Conservation (phyloP, 495 filamentous ascomycete genomes). For the Corynascus novoguineensis region DNA sequence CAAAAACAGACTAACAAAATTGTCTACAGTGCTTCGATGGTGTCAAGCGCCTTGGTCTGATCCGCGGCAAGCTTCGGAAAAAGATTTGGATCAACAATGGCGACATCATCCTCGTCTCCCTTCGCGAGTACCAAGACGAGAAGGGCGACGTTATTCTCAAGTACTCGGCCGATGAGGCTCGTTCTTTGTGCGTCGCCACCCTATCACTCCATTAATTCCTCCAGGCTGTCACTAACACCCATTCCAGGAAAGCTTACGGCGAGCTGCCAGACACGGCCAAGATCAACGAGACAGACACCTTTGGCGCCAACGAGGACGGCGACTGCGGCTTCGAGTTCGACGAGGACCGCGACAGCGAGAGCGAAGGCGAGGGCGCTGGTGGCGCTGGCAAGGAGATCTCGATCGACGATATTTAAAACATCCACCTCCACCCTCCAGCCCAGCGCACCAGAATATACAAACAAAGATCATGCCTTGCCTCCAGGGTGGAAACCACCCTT, state of each 20-base stretch:
- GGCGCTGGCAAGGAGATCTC: slow-evolving; percentile 60
- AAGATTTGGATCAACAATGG: slow-evolving; percentile 99
- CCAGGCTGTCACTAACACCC: slow-evolving; percentile 9
- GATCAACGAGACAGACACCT: slow-evolving; percentile 51
- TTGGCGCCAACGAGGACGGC: slow-evolving; percentile 47
- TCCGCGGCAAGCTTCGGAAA: slow-evolving; percentile 94
- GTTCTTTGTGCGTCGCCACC: slow-evolving; percentile 53
- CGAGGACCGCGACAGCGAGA: slow-evolving; percentile 77
- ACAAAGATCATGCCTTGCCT: background rate
- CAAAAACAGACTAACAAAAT: background rate
- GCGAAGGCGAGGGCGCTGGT: slow-evolving; percentile 54
- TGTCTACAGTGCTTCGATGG: slow-evolving; percentile 85
- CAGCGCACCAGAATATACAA: background rate
- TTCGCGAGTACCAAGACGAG: slow-evolving; percentile 97
- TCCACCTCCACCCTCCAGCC: background rate
- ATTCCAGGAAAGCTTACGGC: slow-evolving; percentile 74
- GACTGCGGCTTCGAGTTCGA: slow-evolving; percentile 83
- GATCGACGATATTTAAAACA: slow-evolving; percentile 69
- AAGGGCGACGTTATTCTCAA: slow-evolving; percentile 99
- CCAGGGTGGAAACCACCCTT: slow-evolving; percentile 17
- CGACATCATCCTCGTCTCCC: slow-evolving; percentile 94
- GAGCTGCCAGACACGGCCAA: slow-evolving; percentile 96
- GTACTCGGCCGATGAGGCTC: slow-evolving; percentile 95
- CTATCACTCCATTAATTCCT: background rate
- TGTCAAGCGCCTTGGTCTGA: slow-evolving; percentile 75